phyloP scores from a whole-genome alignment of 2,329 filamentous ascomycete genomes.

The Aspergillus flavus region DNA sequence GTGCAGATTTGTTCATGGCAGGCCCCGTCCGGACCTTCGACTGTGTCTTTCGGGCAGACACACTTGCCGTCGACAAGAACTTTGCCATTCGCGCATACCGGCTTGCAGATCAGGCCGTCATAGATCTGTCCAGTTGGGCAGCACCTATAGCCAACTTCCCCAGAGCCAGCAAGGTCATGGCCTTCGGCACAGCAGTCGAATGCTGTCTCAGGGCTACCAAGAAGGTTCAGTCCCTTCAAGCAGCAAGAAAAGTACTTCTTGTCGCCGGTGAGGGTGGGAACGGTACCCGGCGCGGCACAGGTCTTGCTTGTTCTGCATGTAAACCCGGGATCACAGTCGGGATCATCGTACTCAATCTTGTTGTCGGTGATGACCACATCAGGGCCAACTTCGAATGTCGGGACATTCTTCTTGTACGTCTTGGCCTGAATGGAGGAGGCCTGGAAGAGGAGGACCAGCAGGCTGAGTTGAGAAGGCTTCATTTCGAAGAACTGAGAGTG shows the following conservation, averaged over 20 bases:
- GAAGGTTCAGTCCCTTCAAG: constrained; percentile 5
- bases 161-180: constrained; percentile 17
- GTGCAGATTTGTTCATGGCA: constrained; percentile 3
- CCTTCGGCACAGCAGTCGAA: constrained; percentile 17
- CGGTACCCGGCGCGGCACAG: constrained; percentile 1
- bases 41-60: constrained; percentile 4
- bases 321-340: constrained; percentile 7
- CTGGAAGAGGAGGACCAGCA: not conserved
- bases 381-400: constrained; percentile 3
- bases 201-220: constrained; percentile 13
- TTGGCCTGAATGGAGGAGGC: constrained; percentile 6
- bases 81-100: constrained; percentile 13
- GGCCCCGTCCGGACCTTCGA: constrained; percentile 2
- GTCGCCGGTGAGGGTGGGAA: constrained; percentile 12
- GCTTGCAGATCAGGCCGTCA: constrained; percentile 13
- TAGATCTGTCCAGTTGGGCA: constrained; percentile 12
- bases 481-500: not conserved
- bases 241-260: constrained; percentile 15
- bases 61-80: constrained; percentile 12
- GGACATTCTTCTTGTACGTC: constrained; percentile 1
- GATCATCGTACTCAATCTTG: constrained; percentile 10
- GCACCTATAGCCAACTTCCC: constrained; percentile 10
- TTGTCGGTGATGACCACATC: constrained; percentile 6
- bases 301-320: constrained; percentile 8
- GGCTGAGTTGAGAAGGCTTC: not conserved